These are phyloP conservation scores for Pleurotus cornucopiae DNA, from an alignment of 768 basidiomycete species.

Conservation along the genomic window DNA sequence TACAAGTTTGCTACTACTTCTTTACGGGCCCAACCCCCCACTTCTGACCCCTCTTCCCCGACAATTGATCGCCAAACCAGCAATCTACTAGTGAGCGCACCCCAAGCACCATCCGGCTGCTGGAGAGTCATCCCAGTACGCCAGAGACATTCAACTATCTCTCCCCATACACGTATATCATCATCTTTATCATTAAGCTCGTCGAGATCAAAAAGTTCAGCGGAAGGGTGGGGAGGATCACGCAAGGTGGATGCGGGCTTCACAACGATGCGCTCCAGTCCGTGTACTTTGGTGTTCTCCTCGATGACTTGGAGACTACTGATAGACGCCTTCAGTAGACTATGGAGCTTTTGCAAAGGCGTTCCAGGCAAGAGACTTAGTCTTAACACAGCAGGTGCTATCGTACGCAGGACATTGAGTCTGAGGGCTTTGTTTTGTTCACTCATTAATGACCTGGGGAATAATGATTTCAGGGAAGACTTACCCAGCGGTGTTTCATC, in stretches of 20 bases:
- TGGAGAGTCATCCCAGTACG: conserved; percentile 39
- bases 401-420: conserved; percentile 10
- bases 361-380: conserved; percentile 29
- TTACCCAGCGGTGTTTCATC: conserved; percentile 13
- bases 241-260: background rate
- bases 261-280: background rate
- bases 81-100: conserved; percentile 46
- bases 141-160: conserved; percentile 54
- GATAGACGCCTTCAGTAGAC: conserved; percentile 25
- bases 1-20: conserved; percentile 22
- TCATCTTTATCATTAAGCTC: conserved; percentile 12
- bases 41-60: conserved; percentile 28
- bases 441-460: conserved; percentile 8
- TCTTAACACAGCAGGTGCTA: conserved; percentile 28
- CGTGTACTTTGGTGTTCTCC: background rate
- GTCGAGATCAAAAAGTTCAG: conserved; percentile 30
- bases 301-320: conserved; percentile 26
- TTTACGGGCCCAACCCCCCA: conserved; percentile 58
- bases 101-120: conserved; percentile 37
- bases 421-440: conserved; percentile 10
- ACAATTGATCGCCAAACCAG: conserved; percentile 51
- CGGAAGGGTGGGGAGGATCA: conserved; percentile 28
- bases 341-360: conserved; percentile 19
- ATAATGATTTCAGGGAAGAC: conserved; percentile 11
- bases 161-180: conserved; percentile 42